Conservation (phyloP, 2,329 filamentous ascomycete species). For the Aotearoamyces nothofagi region DNA sequence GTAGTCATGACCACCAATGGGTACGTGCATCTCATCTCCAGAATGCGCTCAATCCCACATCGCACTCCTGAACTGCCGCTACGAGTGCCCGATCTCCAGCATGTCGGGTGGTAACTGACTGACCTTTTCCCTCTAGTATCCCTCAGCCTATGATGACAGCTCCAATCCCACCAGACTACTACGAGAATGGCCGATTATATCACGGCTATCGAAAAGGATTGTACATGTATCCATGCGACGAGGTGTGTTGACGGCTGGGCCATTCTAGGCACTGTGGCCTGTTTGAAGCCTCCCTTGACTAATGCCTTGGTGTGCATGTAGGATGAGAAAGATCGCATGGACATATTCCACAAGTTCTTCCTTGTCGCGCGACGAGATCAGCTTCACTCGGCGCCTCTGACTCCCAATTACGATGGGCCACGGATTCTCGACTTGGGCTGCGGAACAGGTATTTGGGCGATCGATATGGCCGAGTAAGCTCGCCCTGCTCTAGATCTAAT, state of each 20-base stretch:
- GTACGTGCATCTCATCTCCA: constrained; percentile 10
- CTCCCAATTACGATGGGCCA: constrained; percentile 14
- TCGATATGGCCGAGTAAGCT: constrained; percentile 66
- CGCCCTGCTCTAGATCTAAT: constrained; percentile 2
- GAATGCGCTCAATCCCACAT: neutral
- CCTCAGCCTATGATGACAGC: constrained; percentile 3
- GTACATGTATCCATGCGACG: constrained; percentile 67
- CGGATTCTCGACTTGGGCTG: constrained; percentile 57
- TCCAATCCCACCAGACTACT: constrained; percentile 26
- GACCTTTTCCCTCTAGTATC: constrained; percentile 1
- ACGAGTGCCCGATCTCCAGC: neutral
- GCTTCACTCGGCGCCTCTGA: constrained; percentile 25
- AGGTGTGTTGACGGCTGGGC: constrained; percentile 37
- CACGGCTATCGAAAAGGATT: constrained; percentile 51
- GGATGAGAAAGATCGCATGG: constrained; percentile 62
- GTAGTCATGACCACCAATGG: constrained; percentile 17
- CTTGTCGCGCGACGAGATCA: constrained; percentile 40
- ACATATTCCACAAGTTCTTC: constrained; percentile 71
- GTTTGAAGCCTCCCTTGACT: constrained; percentile 1
- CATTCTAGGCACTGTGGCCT: constrained; percentile 3
- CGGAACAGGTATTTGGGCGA: constrained; percentile 84
- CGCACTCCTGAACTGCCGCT: neutral
- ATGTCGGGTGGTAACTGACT: constrained; percentile 1
- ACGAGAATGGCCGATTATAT: constrained; percentile 55
- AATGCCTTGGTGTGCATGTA: constrained; percentile 19